phyloP scores from a whole-genome alignment of 805 yeast genomes.

The Torulaspora maleeae region DNA sequence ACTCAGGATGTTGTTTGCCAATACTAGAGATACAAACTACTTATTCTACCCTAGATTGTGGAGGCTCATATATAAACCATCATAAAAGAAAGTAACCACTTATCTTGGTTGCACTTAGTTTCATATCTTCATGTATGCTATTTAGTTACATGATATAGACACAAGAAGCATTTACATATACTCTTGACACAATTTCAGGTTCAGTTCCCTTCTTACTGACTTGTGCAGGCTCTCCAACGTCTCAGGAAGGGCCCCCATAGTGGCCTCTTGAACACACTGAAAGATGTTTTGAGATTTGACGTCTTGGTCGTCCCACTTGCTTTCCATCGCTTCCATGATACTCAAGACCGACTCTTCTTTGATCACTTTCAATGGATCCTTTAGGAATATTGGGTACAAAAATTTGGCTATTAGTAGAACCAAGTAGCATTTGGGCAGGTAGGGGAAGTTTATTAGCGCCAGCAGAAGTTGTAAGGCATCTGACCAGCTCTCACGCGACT shows the following conservation, averaged over 20 bases:
- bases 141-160: not conserved
- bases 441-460: conserved; percentile 26
- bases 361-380: conserved; percentile 19
- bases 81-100: conserved; percentile 3
- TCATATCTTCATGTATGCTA: not conserved
- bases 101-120: not conserved
- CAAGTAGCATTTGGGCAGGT: conserved; percentile 30
- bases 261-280: conserved; percentile 9
- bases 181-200: conserved; percentile 31
- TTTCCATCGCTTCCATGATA: conserved; percentile 25
- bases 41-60: not conserved
- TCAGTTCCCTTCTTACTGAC: conserved; percentile 22
- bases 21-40: conserved; percentile 2
- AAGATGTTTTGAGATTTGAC: conserved; percentile 20
- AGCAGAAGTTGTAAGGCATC: conserved; percentile 23
- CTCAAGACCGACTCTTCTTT: conserved; percentile 22
- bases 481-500: conserved; percentile 25
- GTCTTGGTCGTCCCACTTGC: conserved; percentile 22
- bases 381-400: conserved; percentile 27
- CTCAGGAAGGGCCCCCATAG: conserved; percentile 16
- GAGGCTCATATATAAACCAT: conserved; percentile 7
- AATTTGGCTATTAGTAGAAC: conserved; percentile 27
- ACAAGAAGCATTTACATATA: conserved; percentile 22
- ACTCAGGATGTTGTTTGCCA: conserved; percentile 84
- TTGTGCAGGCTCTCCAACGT: conserved; percentile 16